A percentile compares a stretch with the other conserved stretches of the same genome.
Conservation (phyloP, 148 eudicot genomes). For the Chenopodium berlandieri region DNA sequence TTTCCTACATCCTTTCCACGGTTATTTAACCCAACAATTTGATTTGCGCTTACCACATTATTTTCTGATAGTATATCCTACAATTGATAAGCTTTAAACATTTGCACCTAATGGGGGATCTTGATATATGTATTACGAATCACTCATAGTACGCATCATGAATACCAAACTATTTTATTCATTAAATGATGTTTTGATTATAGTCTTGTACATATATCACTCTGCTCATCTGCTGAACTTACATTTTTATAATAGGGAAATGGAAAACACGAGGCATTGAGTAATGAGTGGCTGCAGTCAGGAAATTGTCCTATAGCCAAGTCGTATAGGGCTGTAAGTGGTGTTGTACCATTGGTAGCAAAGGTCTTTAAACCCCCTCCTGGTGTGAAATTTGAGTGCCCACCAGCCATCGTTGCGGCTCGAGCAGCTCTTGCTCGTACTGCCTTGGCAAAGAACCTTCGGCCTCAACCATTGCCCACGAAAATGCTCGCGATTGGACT, state of each 20-base stretch:
- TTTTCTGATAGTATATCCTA: background rate
- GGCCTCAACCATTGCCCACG: constrained; percentile 85
- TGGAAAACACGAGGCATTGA: constrained; percentile 74
- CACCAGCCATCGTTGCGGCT: constrained; percentile 83
- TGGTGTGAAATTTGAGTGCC: constrained; percentile 72
- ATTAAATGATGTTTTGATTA: background rate
- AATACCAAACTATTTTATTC: background rate
- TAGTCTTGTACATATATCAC: background rate
- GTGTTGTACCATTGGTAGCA: constrained; percentile 85
- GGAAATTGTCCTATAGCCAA: constrained; percentile 95
- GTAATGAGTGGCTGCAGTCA: constrained; percentile 81
- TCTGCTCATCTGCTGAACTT: background rate
- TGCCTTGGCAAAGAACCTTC: constrained; percentile 77
- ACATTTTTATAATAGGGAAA: constrained; percentile 37
- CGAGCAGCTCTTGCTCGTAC: constrained; percentile 79
- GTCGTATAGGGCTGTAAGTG: constrained; percentile 81
- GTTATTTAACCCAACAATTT: background rate
- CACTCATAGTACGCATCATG: too few relatives aligned
- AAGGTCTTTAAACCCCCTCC: constrained; percentile 83
- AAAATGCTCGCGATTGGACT: constrained; percentile 78
- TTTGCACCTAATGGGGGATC: background rate
- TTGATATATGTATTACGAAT: background rate
- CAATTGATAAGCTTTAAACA: background rate
- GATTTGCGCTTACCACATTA: background rate
- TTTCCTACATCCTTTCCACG: background rate